Percentiles rank a stretch among this genome's conserved stretches.
These are phyloP conservation scores for Penicillium janthinellum DNA, from an alignment of 2,329 filamentous ascomycete genomes.

Conservation along the genomic window DNA sequence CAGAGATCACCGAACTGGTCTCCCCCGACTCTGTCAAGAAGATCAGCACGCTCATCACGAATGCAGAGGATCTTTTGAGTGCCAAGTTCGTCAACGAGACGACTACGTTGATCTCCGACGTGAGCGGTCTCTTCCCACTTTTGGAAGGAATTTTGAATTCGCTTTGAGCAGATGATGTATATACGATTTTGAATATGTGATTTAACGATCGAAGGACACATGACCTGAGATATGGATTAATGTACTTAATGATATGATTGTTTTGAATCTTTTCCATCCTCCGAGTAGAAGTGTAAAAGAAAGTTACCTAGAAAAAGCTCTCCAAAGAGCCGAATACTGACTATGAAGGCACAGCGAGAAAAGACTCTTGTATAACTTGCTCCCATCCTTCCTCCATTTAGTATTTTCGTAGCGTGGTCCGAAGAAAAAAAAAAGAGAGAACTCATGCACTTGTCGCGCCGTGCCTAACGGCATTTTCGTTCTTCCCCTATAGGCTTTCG, in stretches of 20 bases:
- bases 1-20: slow-evolving; percentile 33
- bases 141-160: slow-evolving; percentile 24
- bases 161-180: slow-evolving; percentile 14
- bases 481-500: no score
- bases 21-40: slow-evolving; percentile 27
- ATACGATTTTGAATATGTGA: slow-evolving; percentile 15
- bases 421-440: no score
- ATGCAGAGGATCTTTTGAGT: not conserved
- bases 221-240: slow-evolving; percentile 24
- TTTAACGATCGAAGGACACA: slow-evolving; percentile 22
- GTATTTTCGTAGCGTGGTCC: no score
- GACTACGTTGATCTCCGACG: slow-evolving; percentile 21
- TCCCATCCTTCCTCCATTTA: no score
- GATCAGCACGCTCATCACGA: slow-evolving; percentile 20
- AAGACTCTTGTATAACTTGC: no score
- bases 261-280: not conserved
- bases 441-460: no score
- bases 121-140: slow-evolving; percentile 22
- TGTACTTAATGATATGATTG: slow-evolving; percentile 22
- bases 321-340: no score
- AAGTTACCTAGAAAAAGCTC: no score
- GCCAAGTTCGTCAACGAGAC: slow-evolving; percentile 32
- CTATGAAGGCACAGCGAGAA: no score
- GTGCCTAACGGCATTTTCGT: no score
- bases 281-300: not conserved